Percentiles rank a stretch among this genome's conserved stretches.
Conservation (phyloP, 2,329 filamentous ascomycete species). For the Fusarium sp. region DNA sequence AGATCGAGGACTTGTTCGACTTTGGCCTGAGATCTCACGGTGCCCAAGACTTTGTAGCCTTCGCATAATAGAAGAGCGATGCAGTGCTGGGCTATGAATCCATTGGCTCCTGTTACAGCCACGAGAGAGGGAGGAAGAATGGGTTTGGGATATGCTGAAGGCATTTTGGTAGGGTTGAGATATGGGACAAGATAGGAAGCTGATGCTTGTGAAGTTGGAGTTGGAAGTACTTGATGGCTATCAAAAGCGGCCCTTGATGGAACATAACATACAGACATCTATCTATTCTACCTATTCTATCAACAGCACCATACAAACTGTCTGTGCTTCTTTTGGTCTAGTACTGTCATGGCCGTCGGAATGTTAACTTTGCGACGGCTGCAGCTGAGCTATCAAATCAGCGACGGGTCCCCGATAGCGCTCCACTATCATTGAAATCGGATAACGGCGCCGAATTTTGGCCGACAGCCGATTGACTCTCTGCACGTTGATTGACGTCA, state of each 20-base stretch:
- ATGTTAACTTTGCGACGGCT: constrained; percentile 11
- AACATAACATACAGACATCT: neutral
- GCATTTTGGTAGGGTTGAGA: neutral
- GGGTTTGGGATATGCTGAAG: constrained; percentile 2
- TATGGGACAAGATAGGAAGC: too few species aligned
- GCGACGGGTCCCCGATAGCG: neutral
- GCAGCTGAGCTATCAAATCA: neutral
- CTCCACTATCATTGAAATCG: neutral
- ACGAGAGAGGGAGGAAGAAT: constrained; percentile 2
- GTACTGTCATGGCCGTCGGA: neutral
- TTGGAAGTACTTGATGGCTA: neutral
- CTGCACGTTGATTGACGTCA: neutral
- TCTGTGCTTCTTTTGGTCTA: neutral
- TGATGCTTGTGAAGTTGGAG: too few species aligned
- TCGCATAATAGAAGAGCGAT: neutral
- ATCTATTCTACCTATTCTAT: neutral
- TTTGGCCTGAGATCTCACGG: constrained; percentile 5
- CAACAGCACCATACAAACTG: too few species aligned
- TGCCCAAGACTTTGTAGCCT: constrained; percentile 5
- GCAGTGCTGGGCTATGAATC: constrained; percentile 18
- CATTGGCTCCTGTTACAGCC: constrained; percentile 12
- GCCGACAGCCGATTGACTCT: neutral
- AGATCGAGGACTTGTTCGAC: constrained; percentile 2
- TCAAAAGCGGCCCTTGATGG: too few species aligned
- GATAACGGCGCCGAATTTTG: neutral